These are phyloP conservation scores for Daedaleopsis sinensis DNA, from an alignment of 768 basidiomycete species.

Conservation along the genomic window DNA sequence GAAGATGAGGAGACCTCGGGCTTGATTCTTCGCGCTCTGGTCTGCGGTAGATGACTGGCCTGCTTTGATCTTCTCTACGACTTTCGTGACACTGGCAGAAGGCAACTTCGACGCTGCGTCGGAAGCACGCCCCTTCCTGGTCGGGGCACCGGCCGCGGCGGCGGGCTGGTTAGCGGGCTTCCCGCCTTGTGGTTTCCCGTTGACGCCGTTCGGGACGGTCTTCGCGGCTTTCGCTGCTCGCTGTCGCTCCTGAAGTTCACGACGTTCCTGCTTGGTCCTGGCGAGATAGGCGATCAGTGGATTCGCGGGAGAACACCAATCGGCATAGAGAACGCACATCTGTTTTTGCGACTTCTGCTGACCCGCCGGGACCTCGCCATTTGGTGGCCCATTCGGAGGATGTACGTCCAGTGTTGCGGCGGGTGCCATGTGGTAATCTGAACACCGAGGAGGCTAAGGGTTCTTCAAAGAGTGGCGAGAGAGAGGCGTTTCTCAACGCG, in stretches of 20 bases:
- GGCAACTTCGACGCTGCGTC: slow-evolving; percentile 19
- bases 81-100: slow-evolving; percentile 12
- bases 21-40: slow-evolving; percentile 41
- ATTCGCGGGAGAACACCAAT: slow-evolving; percentile 2
- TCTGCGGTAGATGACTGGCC: slow-evolving; percentile 23
- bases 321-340: slow-evolving; percentile 36
- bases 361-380: slow-evolving; percentile 17
- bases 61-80: slow-evolving; percentile 22
- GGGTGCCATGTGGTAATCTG: slow-evolving; percentile 23
- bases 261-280: slow-evolving; percentile 73
- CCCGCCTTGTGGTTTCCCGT: slow-evolving; percentile 24
- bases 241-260: slow-evolving; percentile 79
- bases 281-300: not conserved
- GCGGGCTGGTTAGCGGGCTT: slow-evolving; percentile 24
- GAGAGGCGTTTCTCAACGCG: slow-evolving; percentile 5
- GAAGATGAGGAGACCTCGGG: slow-evolving; percentile 79
- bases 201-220: slow-evolving; percentile 26
- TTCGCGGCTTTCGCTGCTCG: slow-evolving; percentile 71
- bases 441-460: not conserved
- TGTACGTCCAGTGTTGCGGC: slow-evolving; percentile 28
- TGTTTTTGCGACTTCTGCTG: slow-evolving; percentile 59
- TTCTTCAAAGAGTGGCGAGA: not conserved
- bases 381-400: slow-evolving; percentile 23
- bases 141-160: slow-evolving; percentile 22
- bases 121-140: slow-evolving; percentile 23